phyloP scores from a whole-genome alignment of 441 rosid genomes.

The Caryocar brasiliense region DNA sequence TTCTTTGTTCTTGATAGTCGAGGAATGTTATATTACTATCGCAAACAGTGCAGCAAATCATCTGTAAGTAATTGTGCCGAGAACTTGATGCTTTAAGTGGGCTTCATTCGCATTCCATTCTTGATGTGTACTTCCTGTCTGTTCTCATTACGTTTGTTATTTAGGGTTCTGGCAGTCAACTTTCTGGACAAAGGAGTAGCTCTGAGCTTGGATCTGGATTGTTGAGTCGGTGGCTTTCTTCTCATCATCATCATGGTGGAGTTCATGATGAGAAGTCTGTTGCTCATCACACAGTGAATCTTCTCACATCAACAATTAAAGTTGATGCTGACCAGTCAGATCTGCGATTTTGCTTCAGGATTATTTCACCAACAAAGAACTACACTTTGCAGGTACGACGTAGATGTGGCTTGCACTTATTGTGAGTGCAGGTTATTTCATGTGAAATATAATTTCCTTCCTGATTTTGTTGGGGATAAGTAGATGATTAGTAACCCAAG shows the following conservation, averaged over 20 bases:
- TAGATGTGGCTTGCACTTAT: slow-evolving; percentile 16
- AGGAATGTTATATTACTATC: slow-evolving; percentile 94
- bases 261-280: slow-evolving; percentile 96
- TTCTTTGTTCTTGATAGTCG: slow-evolving; percentile 98
- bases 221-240: slow-evolving; percentile 90
- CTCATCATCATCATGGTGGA: slow-evolving; percentile 79
- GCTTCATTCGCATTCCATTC: slow-evolving; percentile 2
- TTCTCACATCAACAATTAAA: slow-evolving; percentile 95
- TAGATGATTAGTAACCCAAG: too few relatives aligned
- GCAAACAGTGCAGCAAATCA: slow-evolving; percentile 77
- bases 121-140: not conserved
- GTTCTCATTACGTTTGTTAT: slow-evolving; percentile 4
- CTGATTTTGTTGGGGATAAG: not conserved
- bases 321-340: slow-evolving; percentile 96
- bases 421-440: not conserved
- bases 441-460: not conserved
- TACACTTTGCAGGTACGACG: slow-evolving; percentile 89
- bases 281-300: slow-evolving; percentile 98
- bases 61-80: slow-evolving; percentile 49
- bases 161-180: slow-evolving; percentile 74
- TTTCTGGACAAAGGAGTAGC: slow-evolving; percentile 78
- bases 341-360: slow-evolving; percentile 95
- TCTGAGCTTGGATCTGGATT: slow-evolving; percentile 98
- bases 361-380: slow-evolving; percentile 94
- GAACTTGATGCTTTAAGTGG: slow-evolving; percentile 7